These are phyloP conservation scores for Colletotrichum sp. DNA, from an alignment of 2,329 filamentous ascomycete species.

Conservation along the genomic window DNA sequence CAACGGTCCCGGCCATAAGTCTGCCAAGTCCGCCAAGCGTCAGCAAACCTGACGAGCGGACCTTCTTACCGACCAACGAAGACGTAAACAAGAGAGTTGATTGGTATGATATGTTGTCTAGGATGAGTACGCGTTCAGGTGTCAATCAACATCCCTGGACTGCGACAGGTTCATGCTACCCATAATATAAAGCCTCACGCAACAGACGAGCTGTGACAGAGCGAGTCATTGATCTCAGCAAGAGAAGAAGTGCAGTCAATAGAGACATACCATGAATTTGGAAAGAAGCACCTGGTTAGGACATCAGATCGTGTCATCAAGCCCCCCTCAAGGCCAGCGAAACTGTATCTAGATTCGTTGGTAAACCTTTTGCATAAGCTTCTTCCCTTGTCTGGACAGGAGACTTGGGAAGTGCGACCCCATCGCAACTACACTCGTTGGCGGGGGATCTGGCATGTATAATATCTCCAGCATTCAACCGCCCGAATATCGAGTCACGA, in stretches of 20 bases:
- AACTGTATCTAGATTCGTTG: not conserved
- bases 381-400: not conserved
- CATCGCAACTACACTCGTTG: not conserved
- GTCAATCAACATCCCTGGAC: not conserved
- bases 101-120: not conserved
- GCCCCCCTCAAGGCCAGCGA: not conserved
- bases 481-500: not conserved
- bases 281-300: not conserved
- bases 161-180: not conserved
- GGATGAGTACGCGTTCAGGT: not conserved
- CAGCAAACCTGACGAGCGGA: not conserved
- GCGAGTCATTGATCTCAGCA: not conserved
- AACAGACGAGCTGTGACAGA: not conserved
- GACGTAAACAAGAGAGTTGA: not conserved
- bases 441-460: not conserved
- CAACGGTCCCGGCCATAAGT: not conserved
- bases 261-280: not conserved
- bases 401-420: not conserved
- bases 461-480: not conserved
- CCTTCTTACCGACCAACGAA: accelerated
- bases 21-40: not conserved
- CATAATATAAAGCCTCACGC: not conserved
- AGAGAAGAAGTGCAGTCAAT: not conserved
- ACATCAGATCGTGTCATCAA: not conserved
- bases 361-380: not conserved